These are phyloP conservation scores for Nemania serpens DNA, from an alignment of 2,329 filamentous ascomycete genomes.

Conservation along the genomic window DNA sequence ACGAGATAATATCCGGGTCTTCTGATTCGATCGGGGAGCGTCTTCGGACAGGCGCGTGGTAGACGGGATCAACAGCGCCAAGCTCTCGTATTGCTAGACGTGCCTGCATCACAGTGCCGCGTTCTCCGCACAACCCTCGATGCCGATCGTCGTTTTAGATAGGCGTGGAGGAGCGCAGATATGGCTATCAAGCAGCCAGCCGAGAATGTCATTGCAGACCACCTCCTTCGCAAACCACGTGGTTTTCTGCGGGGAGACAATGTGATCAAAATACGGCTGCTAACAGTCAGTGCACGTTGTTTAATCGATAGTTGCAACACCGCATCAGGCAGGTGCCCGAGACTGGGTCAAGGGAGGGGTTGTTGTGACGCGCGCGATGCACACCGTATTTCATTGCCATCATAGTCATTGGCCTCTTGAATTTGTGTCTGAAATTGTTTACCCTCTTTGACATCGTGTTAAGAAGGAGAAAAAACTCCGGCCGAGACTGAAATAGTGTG, in stretches of 20 bases:
- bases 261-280: constrained; percentile 1
- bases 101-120: constrained; percentile 16
- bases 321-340: neutral
- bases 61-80: constrained; percentile 27
- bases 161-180: neutral
- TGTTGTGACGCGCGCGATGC: neutral
- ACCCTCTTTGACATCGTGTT: too few species aligned
- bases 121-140: constrained; percentile 21
- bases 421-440: neutral
- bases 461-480: too few species aligned
- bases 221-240: neutral
- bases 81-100: constrained; percentile 26
- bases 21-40: constrained; percentile 18
- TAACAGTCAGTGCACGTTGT: neutral
- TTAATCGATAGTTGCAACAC: neutral
- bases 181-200: neutral
- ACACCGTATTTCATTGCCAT: neutral
- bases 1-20: constrained; percentile 8
- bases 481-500: too few species aligned
- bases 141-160: neutral
- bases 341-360: neutral
- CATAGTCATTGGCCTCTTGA: neutral
- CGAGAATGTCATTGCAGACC: neutral
- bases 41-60: neutral
- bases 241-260: neutral